These are phyloP conservation scores for Phanerodontia chrysosporium DNA, from an alignment of 768 basidiomycete species.

Conservation along the genomic window DNA sequence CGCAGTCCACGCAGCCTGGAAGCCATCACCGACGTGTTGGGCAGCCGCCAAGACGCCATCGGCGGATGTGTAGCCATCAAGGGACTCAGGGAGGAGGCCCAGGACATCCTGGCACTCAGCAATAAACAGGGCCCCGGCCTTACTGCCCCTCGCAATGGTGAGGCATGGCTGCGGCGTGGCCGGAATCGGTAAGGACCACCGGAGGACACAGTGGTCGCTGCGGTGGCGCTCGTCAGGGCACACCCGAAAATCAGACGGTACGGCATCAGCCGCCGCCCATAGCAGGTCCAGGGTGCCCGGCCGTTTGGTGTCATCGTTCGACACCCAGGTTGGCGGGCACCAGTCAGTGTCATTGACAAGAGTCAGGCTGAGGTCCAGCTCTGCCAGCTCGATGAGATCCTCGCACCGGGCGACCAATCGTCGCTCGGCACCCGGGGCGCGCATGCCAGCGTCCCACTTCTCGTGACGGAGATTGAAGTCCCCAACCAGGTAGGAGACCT, in stretches of 20 bases:
- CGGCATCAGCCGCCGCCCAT: not conserved
- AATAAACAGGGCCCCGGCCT: not conserved
- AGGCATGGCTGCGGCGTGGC: not conserved
- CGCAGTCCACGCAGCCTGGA: not conserved
- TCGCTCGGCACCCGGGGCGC: not conserved
- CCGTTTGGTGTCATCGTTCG: not conserved
- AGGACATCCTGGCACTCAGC: not conserved
- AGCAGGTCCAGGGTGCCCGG: constrained; percentile 4
- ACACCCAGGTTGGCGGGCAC: not conserved
- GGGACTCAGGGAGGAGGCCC: not conserved
- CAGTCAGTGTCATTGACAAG: not conserved
- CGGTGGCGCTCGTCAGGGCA: not conserved
- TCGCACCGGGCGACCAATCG: not conserved
- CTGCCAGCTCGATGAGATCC: not conserved
- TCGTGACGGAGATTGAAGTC: not conserved
- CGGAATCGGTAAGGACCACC: not conserved
- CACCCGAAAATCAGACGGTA: not conserved
- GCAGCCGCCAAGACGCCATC: not conserved
- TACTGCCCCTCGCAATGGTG: not conserved
- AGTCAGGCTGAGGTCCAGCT: not conserved
- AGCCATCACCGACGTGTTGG: not conserved
- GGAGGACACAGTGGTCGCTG: not conserved
- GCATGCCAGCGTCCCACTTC: not conserved
- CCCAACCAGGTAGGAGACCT: not conserved
- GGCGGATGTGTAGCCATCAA: not conserved